Evolutionary conservation across 2,329 filamentous ascomycete genomes (phyloP), one percentile per base, ranked within the genome.

Genomic region (Pseudogymnoascus sp.): DNA sequence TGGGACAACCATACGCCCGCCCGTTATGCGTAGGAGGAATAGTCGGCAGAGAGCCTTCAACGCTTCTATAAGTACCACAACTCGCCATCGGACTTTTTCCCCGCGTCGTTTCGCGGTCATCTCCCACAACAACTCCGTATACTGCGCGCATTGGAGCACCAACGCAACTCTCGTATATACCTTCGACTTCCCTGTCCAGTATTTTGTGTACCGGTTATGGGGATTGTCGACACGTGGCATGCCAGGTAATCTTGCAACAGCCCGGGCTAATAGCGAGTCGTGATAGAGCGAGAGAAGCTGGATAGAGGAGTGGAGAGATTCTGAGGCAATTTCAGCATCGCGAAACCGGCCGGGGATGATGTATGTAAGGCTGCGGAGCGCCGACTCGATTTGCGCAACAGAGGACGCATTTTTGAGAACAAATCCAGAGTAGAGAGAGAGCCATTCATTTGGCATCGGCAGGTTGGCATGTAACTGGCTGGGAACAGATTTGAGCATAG

Each of bases 121-220:
- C 75, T 99, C 95, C 83, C 93, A 95, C n/a, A 99, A 78, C 31
- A 99, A 80, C 77, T 99, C 91, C 0, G 93, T 96, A 73, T 97
- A 97, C 69, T 95, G 90, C 26, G 97, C 89, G 77, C 96, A 89
- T 74, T 96, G 91, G 60, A 99, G 79, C 4, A 92, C 79, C 67
- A 93, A 82, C 42, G 93, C 93, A 63, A 96, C 85, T 65, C 90
- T 85, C 65, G 88, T 85, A 76, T 99, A 99, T 9, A 91, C 80
- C 4, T 82, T 79, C 70, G 82, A 86, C 69, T 82, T 83, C 63
- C 80, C 76, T 6, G 83, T 80, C 87, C 87, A 89, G 75, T 85
- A 86, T 63, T 82, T 82, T 10, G 87, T 89, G 75, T 89, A 89
- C 50, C 87, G 80, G 59, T 81, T 80, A 74, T 88, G 87, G 2